phyloP scores from a whole-genome alignment of 1,139 yeast species.

The Yamadazyma mexicana region DNA sequence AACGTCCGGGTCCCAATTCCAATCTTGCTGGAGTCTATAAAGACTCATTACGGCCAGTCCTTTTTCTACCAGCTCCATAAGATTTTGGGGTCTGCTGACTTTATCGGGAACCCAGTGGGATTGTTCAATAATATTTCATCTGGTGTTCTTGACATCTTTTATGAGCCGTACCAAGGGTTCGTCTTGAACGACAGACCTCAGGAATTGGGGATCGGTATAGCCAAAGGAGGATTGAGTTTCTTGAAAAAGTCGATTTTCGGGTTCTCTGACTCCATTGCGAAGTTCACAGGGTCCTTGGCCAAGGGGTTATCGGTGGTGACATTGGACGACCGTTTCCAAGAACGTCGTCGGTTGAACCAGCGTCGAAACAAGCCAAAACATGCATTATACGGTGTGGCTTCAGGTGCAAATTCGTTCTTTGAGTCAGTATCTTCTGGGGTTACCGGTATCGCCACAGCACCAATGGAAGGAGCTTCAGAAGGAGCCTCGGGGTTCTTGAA shows the following conservation, averaged over 20 bases:
- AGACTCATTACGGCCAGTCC: conserved; percentile 89
- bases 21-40: conserved; percentile 65
- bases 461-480: conserved; percentile 84
- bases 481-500: conserved; percentile 87
- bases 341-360: conserved; percentile 69
- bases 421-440: conserved; percentile 88
- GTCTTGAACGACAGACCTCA: conserved; percentile 93
- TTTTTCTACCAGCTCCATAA: conserved; percentile 90
- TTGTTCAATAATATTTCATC: conserved; percentile 88
- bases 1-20: conserved; percentile 87
- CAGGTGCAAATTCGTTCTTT: conserved; percentile 86
- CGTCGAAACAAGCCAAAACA: conserved; percentile 81
- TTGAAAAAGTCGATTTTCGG: conserved; percentile 95
- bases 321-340: conserved; percentile 83
- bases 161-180: conserved; percentile 96
- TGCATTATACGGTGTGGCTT: conserved; percentile 82
- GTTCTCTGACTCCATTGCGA: conserved; percentile 87
- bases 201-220: conserved; percentile 91
- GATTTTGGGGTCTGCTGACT: conserved; percentile 93
- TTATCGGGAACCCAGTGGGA: conserved; percentile 96
- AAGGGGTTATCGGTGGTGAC: conserved; percentile 93
- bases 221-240: conserved; percentile 94
- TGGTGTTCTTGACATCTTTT: conserved; percentile 93
- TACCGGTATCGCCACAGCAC: conserved; percentile 87
- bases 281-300: conserved; percentile 90